Base-by-base conservation (phyloP, 2,329 filamentous ascomycete species). In the Aotearoamyces nothofagi region DNA sequence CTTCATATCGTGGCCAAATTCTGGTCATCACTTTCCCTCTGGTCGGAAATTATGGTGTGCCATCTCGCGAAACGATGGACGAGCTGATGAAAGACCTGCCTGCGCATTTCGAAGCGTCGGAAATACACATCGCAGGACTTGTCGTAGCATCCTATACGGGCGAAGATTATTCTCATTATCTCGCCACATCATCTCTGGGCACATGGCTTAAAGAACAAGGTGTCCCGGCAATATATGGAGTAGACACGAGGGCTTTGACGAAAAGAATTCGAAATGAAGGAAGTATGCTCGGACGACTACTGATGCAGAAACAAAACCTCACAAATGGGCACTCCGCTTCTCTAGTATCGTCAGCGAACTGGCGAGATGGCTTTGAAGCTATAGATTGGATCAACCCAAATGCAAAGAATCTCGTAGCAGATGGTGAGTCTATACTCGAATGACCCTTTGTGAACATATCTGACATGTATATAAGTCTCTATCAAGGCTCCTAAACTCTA, bases 31-130 rank as follows among this genome's bases (percentile, higher is more conserved):
- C 87, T 30, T 94, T 93, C 55, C 90, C 87, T 34, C 66, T 96
- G 22, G 79, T 93, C 35, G 87, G 87, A 54, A 98, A 96, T 65
- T 98, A 98, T 60, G 87, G 87, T 53, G 90, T 96, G 15, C 90
- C 90, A 30, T 82, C 82, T 27, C 69, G 86, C 42, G 79, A 92
- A 39, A 70, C 76, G 30, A 67, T 82, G 58, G 87, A 96, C 53
- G 72, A 82, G 50, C 65, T 96, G 31, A 70, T 94, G 28, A 70
- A 76, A 48, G 79, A 86, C 47, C 67, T 96, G 32, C 86, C 87
- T 17, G 84, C 83, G 38, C 69, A 96, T 58, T 96, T 98, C 51
- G 90, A 98, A 58, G 80, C 87, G 22, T 77, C 68, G 22, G 63
- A 92, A 56, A 94, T 98, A 37, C 90, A 98, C 58, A 78, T 96